phyloP scores from a whole-genome alignment of 2,329 filamentous ascomycete genomes.

The Neoarthrinium moseri region DNA sequence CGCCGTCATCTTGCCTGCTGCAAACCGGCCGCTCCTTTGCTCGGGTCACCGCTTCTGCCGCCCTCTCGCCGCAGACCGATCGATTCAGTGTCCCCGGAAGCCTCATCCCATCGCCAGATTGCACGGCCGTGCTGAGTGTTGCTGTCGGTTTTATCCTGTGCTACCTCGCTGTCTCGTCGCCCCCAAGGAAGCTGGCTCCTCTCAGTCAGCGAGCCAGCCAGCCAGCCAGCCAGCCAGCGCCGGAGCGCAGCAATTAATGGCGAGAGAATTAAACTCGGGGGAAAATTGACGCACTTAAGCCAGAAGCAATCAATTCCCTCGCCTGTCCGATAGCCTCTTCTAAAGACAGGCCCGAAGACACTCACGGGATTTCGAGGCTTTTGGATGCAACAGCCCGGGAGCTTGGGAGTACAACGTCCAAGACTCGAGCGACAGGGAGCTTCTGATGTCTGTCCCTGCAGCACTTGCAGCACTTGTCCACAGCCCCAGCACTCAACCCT shows the following conservation, averaged over 20 bases:
- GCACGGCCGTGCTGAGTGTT: constrained; percentile 11
- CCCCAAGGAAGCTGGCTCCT: not conserved
- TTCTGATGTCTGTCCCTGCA: constrained; percentile 6
- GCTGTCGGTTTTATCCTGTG: constrained; percentile 12
- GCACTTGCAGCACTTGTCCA: constrained; percentile 15
- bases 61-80: constrained; percentile 13
- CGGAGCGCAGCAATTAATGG: no score
- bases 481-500: constrained; percentile 16
- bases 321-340: constrained; percentile 15
- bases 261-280: no score
- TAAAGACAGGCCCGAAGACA: constrained; percentile 17
- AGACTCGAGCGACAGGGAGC: constrained; percentile 1
- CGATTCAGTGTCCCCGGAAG: constrained; percentile 12
- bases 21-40: constrained; percentile 17
- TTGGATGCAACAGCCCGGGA: constrained; percentile 21
- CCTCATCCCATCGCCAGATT: constrained; percentile 3
- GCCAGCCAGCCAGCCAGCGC: not conserved
- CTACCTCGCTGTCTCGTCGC: constrained; percentile 5
- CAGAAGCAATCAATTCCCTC: not conserved
- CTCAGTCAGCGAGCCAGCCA: constrained; percentile 1
- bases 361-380: constrained; percentile 19
- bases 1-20: constrained; percentile 12
- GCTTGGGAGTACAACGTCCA: constrained; percentile 4
- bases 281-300: not conserved
- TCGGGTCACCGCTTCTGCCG: constrained; percentile 14